Evolutionary conservation across 2,329 filamentous ascomycete species (phyloP), one percentile per base, ranked within the genome.

Genomic region (Monosporascus sp.): DNA sequence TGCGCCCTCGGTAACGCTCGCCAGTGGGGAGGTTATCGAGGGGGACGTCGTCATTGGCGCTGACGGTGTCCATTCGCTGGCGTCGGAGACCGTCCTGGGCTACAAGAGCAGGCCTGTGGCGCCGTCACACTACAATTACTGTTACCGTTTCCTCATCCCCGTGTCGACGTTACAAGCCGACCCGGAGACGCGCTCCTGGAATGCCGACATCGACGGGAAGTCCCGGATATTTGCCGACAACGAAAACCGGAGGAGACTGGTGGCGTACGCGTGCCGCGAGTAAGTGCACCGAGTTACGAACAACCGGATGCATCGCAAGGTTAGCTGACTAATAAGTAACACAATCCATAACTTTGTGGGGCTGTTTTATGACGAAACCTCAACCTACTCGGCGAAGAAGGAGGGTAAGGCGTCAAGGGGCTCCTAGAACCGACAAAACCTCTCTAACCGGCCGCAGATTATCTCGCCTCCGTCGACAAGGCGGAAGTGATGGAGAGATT

Each of bases 1-100:
- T 70, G 89, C 89, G 1, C 91, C 92, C 1, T 88, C 87, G 56
- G 85, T 82, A 17, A 62, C 59, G 1, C 58, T 74, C 6, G 53
- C 53, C 6, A 56, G 60, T n/a, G 71, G 70, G 3, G 50, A 61
- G 5, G 54, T 59, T 14, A 54, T 70, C 11, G 48, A 48, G 6
- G 66, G 61, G 20, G 73, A 78, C 53, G 53, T 77, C 3, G 67
- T 78, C 18, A 64, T 78, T 37, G 74, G 70, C 4, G 74, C 76
- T 2, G 76, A 79, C 56, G 76, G 76, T 6, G 61, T 74, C 17
- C 73, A 74, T 44, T 71, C 68, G 15, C 50, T 59, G 7, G 70
- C 63, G 14, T 56, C 62, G 5, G 60, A 68, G 51, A 55, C 56
- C 3, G 57, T 72, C 5, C 51, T 68, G 18, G 68, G 67, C 24